Base-by-base conservation (phyloP, 768 basidiomycete species). In the Phaffia australis region DNA sequence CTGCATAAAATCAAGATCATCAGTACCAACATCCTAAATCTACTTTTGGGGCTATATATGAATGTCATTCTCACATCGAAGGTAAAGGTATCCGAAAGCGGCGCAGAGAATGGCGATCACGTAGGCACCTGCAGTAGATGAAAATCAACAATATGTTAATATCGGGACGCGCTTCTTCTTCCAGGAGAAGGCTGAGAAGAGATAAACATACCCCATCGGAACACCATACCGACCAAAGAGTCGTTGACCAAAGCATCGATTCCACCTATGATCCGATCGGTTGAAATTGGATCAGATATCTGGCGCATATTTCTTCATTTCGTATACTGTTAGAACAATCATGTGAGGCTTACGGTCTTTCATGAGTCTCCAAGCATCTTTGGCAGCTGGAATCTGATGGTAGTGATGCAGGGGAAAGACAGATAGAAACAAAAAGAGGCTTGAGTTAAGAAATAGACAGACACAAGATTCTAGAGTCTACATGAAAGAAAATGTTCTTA, bases 241-340 rank as follows among this genome's bases (percentile, higher is more conserved):
- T 91, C 89, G 72, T 91, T 89, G 70, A 90, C 81, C 14, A 91
- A 78, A 15, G 86, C 87, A 73, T 89, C 87, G 69, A 90, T 85
- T 42, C 35, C 35, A 42, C 35, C 27, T 73, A 77, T 76, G 67
- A 32, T 50, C 29, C 27, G 27, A 18, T n/a, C 35, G 11, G 4
- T 5, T 42, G 11, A 5, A 42, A 11, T 5, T 42, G 35, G 35
- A 42, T 42, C 35, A 42, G 35, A 11, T 11, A 42, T 42, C 35
- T 4, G 4, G 35, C 35, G 11, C 4, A 42, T 11, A 42, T 11
- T 42, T 42, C 35, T 5, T 5, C 35, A 5, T 42, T 42, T 42
- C 35, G 4, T 42, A 11, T 42, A 4, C 11, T 42, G 35, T 5
- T 11, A 11, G 11, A 5, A 42, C 35, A 42, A 42, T 5, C 6